Base-by-base conservation (phyloP, 495 filamentous ascomycete species). In the Apiosordaria backusii region DNA sequence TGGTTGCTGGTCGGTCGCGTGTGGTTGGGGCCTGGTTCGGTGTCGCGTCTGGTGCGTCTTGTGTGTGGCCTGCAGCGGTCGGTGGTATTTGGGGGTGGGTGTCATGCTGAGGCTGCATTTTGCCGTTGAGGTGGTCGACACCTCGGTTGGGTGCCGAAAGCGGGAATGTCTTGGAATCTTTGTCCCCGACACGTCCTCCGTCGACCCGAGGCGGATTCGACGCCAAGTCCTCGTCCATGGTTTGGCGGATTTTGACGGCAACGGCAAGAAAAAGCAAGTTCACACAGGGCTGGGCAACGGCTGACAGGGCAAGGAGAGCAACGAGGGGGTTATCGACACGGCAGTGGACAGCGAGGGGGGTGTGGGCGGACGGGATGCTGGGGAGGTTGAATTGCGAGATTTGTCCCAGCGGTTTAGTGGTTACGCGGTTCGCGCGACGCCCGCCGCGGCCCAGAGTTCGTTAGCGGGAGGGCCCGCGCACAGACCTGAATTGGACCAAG, bases 341-440 rank as follows among this genome's bases (percentile, higher is more conserved):
- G 16, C 57, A 19, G 57, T 4, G 57, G 15, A 27, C 18, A 16
- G 59, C 22, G 23, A n/a, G 5, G 68, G 61, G 68, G 65, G 64
- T 63, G 63, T 64, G 50, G 45, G 50, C 63, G 57, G 50, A 63
- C 21, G 45, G 24, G 55, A 54, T 23, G 57, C 4, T 18, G 45
- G n/a, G n/a, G n/a, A n/a, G 25, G 55, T 21, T 50, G 61, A 60
- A 60, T 71, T 75, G 75, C 71, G 71, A 75, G 68, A 67, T 67
- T 71, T 70, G 65, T 45, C 35, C 35, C 35, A 45, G 66, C 63
- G 63, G 60, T 68, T 66, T 55, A 67, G 68, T 70, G 68, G 68
- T 72, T 74, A 75, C 73, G 75, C 74, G 73, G 71, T 74, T 70
- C 72, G 75, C 75, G 73, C 74, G 72, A 73, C 74, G 67, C 70